These are phyloP conservation scores for Rhododendron henanense DNA, from an alignment of 148 eudicot genomes.

Conservation along the genomic window DNA sequence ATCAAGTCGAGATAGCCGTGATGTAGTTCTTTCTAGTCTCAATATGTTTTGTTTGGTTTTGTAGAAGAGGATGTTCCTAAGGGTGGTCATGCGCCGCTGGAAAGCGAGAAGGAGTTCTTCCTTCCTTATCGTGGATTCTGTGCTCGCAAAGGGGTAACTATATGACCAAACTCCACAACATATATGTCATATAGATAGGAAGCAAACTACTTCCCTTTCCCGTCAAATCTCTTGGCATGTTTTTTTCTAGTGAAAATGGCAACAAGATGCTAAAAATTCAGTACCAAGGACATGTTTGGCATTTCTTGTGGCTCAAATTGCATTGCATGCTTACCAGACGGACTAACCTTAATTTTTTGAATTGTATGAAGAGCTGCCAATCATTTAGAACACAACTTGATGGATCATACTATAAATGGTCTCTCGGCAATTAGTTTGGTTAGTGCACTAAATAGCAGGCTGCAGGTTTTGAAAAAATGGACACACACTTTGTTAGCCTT, in stretches of 20 bases:
- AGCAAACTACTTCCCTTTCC: neutral
- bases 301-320: slow-evolving; percentile 1
- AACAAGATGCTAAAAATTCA: neutral
- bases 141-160: slow-evolving; percentile 82
- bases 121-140: slow-evolving; percentile 70
- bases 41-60: neutral
- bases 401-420: neutral
- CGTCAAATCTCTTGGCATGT: neutral
- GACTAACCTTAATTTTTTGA: neutral
- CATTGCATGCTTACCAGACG: neutral
- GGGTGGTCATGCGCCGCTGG: slow-evolving; percentile 39
- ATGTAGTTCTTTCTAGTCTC: neutral
- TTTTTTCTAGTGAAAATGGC: neutral
- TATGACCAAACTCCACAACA: neutral
- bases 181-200: neutral
- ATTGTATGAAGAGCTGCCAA: neutral
- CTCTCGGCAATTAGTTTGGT: neutral
- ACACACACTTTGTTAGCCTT: neutral
- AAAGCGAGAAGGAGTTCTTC: slow-evolving; percentile 53
- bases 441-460: neutral
- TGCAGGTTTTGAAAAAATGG: neutral
- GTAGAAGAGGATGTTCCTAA: slow-evolving; percentile 32
- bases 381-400: slow-evolving; percentile 5
- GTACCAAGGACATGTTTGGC: neutral
- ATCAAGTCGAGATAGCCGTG: neutral